These are phyloP conservation scores for Erythrophleum fordii DNA, from an alignment of 306 rosid species.

Conservation along the genomic window DNA sequence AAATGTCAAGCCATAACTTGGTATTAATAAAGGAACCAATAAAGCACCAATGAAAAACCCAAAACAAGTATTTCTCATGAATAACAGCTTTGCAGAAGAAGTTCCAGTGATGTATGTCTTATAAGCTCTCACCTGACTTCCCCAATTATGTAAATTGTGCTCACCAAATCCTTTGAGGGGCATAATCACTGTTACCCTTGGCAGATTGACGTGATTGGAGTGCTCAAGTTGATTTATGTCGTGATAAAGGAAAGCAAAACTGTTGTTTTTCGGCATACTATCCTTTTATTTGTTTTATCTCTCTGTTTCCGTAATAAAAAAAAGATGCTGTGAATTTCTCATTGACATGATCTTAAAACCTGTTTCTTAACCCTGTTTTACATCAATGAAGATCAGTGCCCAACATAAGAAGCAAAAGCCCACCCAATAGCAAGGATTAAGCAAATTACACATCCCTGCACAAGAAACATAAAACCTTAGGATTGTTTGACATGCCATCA, in stretches of 20 bases:
- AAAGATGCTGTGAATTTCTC: conserved; percentile 15
- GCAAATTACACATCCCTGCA: conserved; percentile 86
- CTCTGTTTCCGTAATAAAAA: conserved; percentile 70
- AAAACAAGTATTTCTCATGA: background rate
- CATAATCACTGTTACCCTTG: conserved; percentile 84
- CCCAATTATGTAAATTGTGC: conserved; percentile 96
- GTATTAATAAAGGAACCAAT: background rate
- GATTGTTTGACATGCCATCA: background rate
- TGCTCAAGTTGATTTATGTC: conserved; percentile 90
- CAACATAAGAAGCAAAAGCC: conserved; percentile 85
- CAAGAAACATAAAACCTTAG: conserved; percentile 2
- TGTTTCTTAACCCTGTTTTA: conserved; percentile 11
- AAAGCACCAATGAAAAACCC: background rate
- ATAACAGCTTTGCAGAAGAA: conserved; percentile 15
- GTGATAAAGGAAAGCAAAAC: conserved; percentile 78
- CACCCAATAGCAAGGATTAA: conserved; percentile 80
- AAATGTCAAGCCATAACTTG: background rate
- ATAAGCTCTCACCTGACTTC: conserved; percentile 70
- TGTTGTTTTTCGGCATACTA: conserved; percentile 60
- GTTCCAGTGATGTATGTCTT: background rate
- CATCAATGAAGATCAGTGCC: conserved; percentile 48
- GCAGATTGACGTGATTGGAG: conserved; percentile 75
- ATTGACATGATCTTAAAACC: background rate
- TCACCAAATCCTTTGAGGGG: conserved; percentile 98
- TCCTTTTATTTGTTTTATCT: conserved; percentile 70